Evolutionary conservation across 345 rosid species (phyloP).

Genomic region (Diplotaxis tenuifolia): DNA sequence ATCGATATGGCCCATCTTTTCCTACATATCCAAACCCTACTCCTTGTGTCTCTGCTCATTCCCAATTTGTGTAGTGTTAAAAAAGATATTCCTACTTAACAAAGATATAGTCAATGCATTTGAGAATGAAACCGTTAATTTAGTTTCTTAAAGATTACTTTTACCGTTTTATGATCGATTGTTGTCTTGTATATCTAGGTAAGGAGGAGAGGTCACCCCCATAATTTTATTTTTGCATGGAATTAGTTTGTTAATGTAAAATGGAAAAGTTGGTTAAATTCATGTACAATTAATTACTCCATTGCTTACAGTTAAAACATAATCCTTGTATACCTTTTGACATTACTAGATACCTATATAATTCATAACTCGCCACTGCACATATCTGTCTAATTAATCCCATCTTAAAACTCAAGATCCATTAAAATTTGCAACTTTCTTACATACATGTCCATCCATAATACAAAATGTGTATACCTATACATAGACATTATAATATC

Average conservation of each 20-base stretch:
- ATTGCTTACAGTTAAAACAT: too few species aligned
- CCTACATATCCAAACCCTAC: conserved; percentile 45
- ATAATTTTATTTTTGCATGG: too few species aligned
- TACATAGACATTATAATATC: background rate
- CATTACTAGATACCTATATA: too few species aligned
- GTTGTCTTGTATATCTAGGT: background rate
- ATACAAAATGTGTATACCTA: too few species aligned
- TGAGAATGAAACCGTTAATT: background rate
- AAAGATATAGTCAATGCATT: background rate
- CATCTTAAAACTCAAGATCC: too few species aligned
- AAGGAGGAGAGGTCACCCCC: too few species aligned
- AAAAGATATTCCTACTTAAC: background rate
- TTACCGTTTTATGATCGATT: background rate
- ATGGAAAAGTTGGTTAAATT: too few species aligned
- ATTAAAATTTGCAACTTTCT: too few species aligned
- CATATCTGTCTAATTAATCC: background rate
- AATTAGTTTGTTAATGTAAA: too few species aligned
- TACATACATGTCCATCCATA: too few species aligned
- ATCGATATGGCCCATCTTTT: conserved; percentile 41
- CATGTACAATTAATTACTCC: too few species aligned
- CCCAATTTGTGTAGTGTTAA: background rate
- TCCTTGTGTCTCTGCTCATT: conserved; percentile 33
- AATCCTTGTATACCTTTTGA: too few species aligned
- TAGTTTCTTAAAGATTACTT: background rate
- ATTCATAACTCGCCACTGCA: background rate